phyloP scores from a whole-genome alignment of 257 asterid species.

The Solanum tarijense region DNA sequence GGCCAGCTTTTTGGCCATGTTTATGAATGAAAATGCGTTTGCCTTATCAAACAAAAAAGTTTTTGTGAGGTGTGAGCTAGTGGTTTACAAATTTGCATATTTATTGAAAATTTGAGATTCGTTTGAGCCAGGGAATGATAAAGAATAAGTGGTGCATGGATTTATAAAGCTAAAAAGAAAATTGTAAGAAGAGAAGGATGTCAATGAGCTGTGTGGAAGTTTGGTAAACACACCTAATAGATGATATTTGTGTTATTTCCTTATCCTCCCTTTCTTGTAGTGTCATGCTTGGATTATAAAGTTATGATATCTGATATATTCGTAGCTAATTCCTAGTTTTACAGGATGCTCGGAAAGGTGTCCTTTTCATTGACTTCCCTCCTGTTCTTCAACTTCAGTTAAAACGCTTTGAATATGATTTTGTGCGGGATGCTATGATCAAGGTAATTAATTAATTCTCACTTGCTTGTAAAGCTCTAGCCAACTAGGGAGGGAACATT shows the following conservation, averaged over 20 bases:
- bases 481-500: neutral
- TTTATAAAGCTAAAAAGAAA: neutral
- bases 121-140: neutral
- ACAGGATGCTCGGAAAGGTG: constrained; percentile 88
- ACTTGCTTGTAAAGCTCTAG: neutral
- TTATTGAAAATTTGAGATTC: neutral
- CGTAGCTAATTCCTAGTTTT: neutral
- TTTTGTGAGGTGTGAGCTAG: neutral
- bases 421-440: constrained; percentile 68
- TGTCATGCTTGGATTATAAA: neutral
- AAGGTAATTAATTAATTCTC: constrained; percentile 33
- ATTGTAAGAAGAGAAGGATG: neutral
- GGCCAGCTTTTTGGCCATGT: neutral
- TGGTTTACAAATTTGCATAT: neutral
- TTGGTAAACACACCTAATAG: neutral
- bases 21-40: neutral
- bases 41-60: neutral
- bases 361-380: constrained; percentile 71
- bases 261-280: neutral
- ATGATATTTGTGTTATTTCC: neutral
- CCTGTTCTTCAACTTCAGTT: constrained; percentile 82
- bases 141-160: neutral
- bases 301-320: neutral
- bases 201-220: neutral
- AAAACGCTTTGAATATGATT: constrained; percentile 74